These are phyloP conservation scores for Phoma herbarum DNA, from an alignment of 2,329 filamentous ascomycete species.

Conservation along the genomic window DNA sequence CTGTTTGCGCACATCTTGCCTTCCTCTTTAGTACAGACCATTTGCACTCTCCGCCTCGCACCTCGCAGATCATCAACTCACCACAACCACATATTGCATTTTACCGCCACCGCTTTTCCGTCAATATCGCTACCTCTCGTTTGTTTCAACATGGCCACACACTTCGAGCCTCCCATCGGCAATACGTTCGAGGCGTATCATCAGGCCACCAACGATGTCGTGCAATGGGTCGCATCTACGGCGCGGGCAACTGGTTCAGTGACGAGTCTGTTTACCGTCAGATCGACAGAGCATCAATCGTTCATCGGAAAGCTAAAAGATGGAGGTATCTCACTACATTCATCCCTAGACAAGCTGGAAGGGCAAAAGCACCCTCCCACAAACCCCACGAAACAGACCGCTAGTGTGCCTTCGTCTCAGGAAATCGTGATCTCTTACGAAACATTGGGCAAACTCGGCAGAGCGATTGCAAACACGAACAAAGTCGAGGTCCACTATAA, in stretches of 20 bases:
- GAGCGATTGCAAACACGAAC: conserved; percentile 5
- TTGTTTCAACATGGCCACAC: conserved; percentile 12
- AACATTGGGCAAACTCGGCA: conserved; percentile 6
- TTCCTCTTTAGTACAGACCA: not conserved
- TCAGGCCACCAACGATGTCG: conserved; percentile 18
- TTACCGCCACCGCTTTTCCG: not conserved
- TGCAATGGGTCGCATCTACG: conserved; percentile 26
- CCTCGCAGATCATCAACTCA: not conserved
- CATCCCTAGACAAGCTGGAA: not conserved
- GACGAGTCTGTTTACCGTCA: conserved; percentile 5
- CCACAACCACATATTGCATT: not conserved
- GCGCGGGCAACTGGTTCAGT: conserved; percentile 24
- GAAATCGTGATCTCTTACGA: conserved; percentile 12
- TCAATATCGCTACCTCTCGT: not conserved
- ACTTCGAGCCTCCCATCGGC: conserved; percentile 17
- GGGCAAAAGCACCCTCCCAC: not conserved
- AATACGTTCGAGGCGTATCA: conserved; percentile 21
- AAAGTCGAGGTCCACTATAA: conserved; percentile 10
- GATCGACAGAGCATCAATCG: not conserved
- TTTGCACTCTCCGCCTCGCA: not conserved
- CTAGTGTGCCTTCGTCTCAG: not conserved
- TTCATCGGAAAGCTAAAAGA: conserved; percentile 9
- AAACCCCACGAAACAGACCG: not conserved
- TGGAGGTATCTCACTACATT: not conserved
- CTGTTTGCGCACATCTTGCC: not conserved